Percentiles rank a stretch among this genome's conserved stretches.
Evolutionary conservation across 2,329 filamentous ascomycete species (phyloP).

Genomic region (Penicillium sp.): DNA sequence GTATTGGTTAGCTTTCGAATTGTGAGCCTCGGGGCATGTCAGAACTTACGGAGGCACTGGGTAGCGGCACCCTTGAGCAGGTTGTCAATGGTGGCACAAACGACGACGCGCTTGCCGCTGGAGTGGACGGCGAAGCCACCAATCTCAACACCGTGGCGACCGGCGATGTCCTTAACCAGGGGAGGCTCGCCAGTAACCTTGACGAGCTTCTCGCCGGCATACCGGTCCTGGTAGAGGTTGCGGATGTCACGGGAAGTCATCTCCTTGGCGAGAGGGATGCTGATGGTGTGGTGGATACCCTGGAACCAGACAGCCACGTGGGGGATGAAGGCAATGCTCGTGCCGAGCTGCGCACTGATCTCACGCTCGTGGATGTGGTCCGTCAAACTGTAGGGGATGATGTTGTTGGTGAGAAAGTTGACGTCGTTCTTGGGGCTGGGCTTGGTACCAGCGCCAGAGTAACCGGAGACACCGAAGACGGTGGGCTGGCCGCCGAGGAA

Average conservation of each 20-base stretch:
- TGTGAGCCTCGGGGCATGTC: background rate
- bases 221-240: slow-evolving; percentile 91
- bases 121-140: slow-evolving; percentile 93
- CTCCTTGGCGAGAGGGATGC: slow-evolving; percentile 75
- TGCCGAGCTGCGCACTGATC: slow-evolving; percentile 72
- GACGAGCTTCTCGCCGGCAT: slow-evolving; percentile 90
- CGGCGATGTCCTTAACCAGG: slow-evolving; percentile 75
- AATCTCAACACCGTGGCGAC: slow-evolving; percentile 86
- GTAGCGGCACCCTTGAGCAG: slow-evolving; percentile 88
- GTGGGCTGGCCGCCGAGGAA: slow-evolving; percentile 74
- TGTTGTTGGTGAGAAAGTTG: slow-evolving; percentile 73
- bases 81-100: slow-evolving; percentile 92
- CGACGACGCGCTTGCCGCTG: slow-evolving; percentile 83
- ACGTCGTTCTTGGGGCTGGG: slow-evolving; percentile 92
- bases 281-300: slow-evolving; percentile 88
- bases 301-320: slow-evolving; percentile 98
- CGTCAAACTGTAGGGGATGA: slow-evolving; percentile 86
- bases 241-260: slow-evolving; percentile 91
- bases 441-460: slow-evolving; percentile 93
- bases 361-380: slow-evolving; percentile 95
- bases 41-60: slow-evolving; percentile 76
- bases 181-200: slow-evolving; percentile 87
- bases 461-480: slow-evolving; percentile 87
- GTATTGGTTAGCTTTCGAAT: slow-evolving; percentile 6
- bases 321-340: slow-evolving; percentile 76